Evolutionary conservation across 176 grass and related monocot species (phyloP).

Genomic region (Neostapfia colusana): DNA sequence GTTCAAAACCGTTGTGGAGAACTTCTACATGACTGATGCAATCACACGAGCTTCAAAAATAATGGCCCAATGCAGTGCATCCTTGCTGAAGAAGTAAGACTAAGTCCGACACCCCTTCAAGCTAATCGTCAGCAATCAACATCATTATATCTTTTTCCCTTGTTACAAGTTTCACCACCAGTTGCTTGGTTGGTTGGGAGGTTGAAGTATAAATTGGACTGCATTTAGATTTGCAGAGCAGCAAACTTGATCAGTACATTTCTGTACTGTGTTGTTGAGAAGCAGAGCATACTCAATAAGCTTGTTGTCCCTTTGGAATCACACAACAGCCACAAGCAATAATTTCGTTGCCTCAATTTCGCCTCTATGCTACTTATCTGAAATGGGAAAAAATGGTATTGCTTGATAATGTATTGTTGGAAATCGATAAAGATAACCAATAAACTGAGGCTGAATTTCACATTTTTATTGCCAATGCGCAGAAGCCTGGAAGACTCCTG

Average conservation of each 20-base stretch:
- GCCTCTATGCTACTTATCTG: background rate
- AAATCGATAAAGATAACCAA: background rate
- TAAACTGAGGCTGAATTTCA: background rate
- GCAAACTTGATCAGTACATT: conserved; percentile 45
- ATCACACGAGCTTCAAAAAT: conserved; percentile 97
- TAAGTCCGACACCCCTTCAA: background rate
- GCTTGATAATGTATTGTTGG: background rate
- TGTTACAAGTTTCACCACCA: conserved; percentile 14
- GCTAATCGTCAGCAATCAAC: background rate
- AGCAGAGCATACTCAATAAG: conserved; percentile 58
- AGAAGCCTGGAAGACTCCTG: background rate
- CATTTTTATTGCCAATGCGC: background rate
- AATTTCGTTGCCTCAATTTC: conserved; percentile 37
- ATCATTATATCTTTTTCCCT: conserved; percentile 25
- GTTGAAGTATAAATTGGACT: conserved; percentile 46
- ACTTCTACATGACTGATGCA: conserved; percentile 96
- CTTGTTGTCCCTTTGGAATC: conserved; percentile 38
- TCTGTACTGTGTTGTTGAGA: conserved; percentile 47
- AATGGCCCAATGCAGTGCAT: conserved; percentile 94
- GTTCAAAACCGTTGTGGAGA: conserved; percentile 66
- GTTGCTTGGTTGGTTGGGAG: conserved; percentile 24
- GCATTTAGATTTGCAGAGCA: conserved; percentile 56
- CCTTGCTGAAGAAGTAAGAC: conserved; percentile 72
- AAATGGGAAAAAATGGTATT: background rate
- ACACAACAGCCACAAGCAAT: conserved; percentile 35